Conservation (phyloP, 176 grass and related monocot species). For the Poa pratensis region DNA sequence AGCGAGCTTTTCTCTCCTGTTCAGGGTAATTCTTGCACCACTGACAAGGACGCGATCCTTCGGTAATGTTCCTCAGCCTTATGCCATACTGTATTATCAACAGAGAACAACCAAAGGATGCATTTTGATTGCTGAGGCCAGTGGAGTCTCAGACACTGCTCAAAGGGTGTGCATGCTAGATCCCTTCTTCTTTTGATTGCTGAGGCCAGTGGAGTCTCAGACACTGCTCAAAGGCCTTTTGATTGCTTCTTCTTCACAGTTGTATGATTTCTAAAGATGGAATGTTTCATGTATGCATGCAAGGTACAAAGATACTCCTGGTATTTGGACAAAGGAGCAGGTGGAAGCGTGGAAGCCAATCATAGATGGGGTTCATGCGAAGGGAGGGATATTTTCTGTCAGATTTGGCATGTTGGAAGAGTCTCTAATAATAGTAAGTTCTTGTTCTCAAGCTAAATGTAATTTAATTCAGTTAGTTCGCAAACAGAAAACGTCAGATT, state of each 20-base stretch:
- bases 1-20: background rate
- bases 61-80: constrained; percentile 46
- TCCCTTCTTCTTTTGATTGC: no score
- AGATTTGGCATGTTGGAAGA: constrained; percentile 10
- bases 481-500: background rate
- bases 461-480: background rate
- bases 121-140: constrained; percentile 64
- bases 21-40: constrained; percentile 14
- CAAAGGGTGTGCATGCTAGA: constrained; percentile 52
- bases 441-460: background rate
- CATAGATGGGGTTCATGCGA: background rate
- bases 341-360: background rate
- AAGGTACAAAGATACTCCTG: constrained; percentile 1
- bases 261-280: background rate
- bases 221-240: no score
- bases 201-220: no score
- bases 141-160: constrained; percentile 66
- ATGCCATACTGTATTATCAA: constrained; percentile 62
- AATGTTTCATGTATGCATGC: background rate
- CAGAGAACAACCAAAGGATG: constrained; percentile 52
- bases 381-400: background rate
- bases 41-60: constrained; percentile 56
- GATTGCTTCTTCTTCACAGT: background rate
- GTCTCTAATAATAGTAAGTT: background rate
- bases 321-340: background rate